Evolutionary conservation across 108 stramenopile genomes (phyloP).

Genomic region (Cyclostephanos tholiformis): DNA sequence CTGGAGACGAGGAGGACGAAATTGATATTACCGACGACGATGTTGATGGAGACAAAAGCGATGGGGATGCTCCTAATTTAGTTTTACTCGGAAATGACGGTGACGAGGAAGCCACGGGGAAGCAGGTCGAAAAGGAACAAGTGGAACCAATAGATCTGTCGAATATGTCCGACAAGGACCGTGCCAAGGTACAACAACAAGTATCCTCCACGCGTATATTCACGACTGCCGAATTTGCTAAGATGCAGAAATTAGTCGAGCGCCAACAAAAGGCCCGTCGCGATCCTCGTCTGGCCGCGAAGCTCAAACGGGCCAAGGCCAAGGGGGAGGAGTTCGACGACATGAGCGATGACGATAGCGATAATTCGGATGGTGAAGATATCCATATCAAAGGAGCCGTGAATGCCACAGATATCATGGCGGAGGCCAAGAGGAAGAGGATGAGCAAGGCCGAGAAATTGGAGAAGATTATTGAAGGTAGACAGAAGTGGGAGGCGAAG

Average conservation of each 20-base stretch:
- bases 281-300: conserved; percentile 83
- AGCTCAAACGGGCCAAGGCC: conserved; percentile 74
- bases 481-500: conserved; percentile 79
- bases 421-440: conserved; percentile 77
- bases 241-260: conserved; percentile 89
- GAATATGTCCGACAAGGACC: conserved; percentile 72
- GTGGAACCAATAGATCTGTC: conserved; percentile 58
- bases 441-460: conserved; percentile 81
- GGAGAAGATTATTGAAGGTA: conserved; percentile 73
- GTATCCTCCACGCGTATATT: conserved; percentile 86
- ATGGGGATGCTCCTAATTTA: conserved; percentile 74
- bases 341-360: conserved; percentile 65
- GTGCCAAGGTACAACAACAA: conserved; percentile 74
- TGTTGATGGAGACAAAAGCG: conserved; percentile 50
- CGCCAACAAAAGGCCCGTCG: conserved; percentile 70
- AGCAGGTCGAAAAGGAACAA: conserved; percentile 29
- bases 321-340: conserved; percentile 76
- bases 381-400: conserved; percentile 74
- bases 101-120: conserved; percentile 32
- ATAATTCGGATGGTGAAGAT: conserved; percentile 69
- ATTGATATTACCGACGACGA: conserved; percentile 62
- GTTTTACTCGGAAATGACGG: conserved; percentile 53
- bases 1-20: conserved; percentile 48
- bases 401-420: conserved; percentile 75
- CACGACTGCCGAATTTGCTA: conserved; percentile 79